Base-by-base conservation (phyloP, 2,329 filamentous ascomycete species). In the Blumeria graminis region DNA sequence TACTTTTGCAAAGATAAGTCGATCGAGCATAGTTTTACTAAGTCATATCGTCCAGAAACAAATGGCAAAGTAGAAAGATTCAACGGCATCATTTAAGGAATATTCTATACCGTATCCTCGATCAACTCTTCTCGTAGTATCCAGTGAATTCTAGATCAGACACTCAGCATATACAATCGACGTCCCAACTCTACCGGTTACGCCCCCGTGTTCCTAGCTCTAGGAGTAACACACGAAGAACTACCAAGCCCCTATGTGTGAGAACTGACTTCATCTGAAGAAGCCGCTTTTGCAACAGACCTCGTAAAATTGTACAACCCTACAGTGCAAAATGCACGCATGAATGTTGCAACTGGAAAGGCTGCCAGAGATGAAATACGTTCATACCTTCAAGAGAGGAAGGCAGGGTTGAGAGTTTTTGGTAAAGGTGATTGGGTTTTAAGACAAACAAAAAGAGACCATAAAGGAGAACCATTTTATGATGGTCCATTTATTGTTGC, bases 21-120 rank as follows among this genome's bases (percentile, higher is more conserved):
- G 13, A 35, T 34, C n/a, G 13, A 52, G 10, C 48, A 35, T 35
- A 52, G 32, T 14, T 8, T 52, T 34, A 52, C 48, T 6, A 52
- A 11, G 14, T 10, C 8, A 3, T 52, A 52, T n/a, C 22, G 8
- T 11, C 28, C 48, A 34, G 5, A 52, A 18, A 34, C 32, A 14
- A 52, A 52, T n/a, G 48, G 48, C 4, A 52, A 52, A 52, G 48
- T 52, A 34, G 48, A 52, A 52, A 3, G 28, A 35, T 52, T 52
- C 18, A 52, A 52, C 9, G 22, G 28, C 16, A 52, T 35, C 10
- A 5, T 52, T 52, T 35, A 52, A 35, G 11, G 28, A 2, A 52
- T 52, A 11, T 52, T 52, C 32, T 52, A 52, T 18, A 33, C 48
- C 3, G 18, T 52, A 13, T 52, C 48, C 4, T 52, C 28, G 14